Evolutionary conservation across 2,329 filamentous ascomycete species (phyloP).

Genomic region (Monosporascus sp.): DNA sequence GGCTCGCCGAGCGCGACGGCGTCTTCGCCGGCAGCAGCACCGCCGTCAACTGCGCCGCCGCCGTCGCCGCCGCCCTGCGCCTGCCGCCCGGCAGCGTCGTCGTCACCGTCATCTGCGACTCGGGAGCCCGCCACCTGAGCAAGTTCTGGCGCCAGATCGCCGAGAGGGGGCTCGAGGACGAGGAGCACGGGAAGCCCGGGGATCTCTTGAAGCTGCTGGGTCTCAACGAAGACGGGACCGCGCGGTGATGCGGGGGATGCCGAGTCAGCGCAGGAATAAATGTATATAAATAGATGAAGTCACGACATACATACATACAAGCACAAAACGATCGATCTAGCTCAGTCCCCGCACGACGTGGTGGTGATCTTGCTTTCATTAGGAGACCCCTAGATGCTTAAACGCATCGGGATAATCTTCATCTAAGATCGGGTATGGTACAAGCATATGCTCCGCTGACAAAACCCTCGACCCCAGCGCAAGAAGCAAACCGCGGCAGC

Average conservation of each 20-base stretch:
- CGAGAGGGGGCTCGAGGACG: conserved; percentile 60
- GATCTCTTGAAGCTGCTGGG: conserved; percentile 48
- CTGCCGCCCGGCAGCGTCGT: conserved; percentile 59
- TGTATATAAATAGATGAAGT: background rate
- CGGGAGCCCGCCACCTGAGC: conserved; percentile 74
- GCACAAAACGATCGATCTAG: no score
- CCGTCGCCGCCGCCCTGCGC: conserved; percentile 61
- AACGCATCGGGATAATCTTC: no score
- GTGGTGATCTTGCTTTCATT: no score
- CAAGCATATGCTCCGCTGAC: no score
- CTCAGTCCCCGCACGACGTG: no score
- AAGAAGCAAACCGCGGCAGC: no score
- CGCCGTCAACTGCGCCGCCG: conserved; percentile 90
- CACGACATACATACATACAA: background rate
- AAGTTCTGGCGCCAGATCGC: conserved; percentile 78
- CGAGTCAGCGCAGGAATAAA: background rate
- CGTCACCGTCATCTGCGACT: conserved; percentile 82
- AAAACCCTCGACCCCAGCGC: no score
- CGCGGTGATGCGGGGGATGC: no score
- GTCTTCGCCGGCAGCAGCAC: conserved; percentile 93
- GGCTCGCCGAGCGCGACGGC: conserved; percentile 92
- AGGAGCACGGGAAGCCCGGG: conserved; percentile 36
- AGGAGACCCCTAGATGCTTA: no score
- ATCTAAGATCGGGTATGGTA: no score
- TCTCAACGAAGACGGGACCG: conserved; percentile 26